Conservation (phyloP, 139 green algal species). For the Pleodorina starrii region DNA sequence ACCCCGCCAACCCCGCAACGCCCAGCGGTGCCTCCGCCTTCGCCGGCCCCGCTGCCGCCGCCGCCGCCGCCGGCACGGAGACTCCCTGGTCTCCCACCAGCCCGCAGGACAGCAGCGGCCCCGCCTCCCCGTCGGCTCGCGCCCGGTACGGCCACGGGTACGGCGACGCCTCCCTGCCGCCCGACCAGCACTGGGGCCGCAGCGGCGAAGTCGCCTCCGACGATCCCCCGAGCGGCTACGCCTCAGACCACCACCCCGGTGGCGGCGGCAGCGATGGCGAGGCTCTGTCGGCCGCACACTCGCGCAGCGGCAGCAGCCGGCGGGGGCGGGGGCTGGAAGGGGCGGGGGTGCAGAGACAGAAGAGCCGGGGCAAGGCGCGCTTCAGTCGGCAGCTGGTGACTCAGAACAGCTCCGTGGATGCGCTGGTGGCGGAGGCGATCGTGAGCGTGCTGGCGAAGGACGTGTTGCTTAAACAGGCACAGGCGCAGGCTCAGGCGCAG, state of each 20-base stretch:
- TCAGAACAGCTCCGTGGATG: conserved; percentile 15
- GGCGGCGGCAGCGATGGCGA: not conserved
- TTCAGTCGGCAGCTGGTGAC: conserved; percentile 4
- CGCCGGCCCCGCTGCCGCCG: no score
- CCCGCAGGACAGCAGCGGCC: not conserved
- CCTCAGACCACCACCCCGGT: no score
- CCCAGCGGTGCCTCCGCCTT: not conserved
- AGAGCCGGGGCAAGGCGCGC: conserved; percentile 34
- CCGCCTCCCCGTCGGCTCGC: not conserved
- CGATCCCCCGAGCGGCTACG: no score
- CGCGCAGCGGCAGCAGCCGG: no score
- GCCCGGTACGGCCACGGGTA: not conserved
- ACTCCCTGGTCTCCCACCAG: not conserved
- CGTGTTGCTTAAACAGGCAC: not conserved
- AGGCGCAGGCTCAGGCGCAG: not conserved
- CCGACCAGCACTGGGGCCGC: not conserved
- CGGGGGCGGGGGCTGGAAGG: no score
- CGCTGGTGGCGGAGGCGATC: conserved; percentile 29
- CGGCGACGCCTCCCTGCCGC: not conserved
- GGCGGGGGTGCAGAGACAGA: no score
- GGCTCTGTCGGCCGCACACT: no score
- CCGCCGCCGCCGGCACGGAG: not conserved
- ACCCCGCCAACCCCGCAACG: no score
- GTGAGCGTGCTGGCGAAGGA: not conserved
- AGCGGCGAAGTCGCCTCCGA: not conserved